These are phyloP conservation scores for Pseudogymnoascus sp. DNA, from an alignment of 2,329 filamentous ascomycete genomes.

Conservation along the genomic window DNA sequence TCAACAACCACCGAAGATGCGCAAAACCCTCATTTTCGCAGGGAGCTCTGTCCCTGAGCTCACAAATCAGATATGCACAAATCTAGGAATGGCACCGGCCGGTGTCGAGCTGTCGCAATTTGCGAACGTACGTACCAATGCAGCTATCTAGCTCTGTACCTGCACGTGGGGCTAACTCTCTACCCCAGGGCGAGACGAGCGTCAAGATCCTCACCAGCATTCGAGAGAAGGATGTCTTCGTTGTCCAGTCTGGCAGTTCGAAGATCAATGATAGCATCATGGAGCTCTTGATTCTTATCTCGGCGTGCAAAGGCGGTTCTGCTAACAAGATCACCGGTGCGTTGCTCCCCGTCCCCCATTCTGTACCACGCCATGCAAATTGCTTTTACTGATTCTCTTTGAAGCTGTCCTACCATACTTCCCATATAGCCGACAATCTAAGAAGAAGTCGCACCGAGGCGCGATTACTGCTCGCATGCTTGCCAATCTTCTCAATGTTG, in stretches of 20 bases:
- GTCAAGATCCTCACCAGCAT: constrained; percentile 68
- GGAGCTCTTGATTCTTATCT: constrained; percentile 99
- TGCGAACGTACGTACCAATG: constrained; percentile 54
- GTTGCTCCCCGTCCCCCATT: constrained; percentile 25
- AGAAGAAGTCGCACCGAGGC: constrained; percentile 96
- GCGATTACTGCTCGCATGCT: constrained; percentile 97
- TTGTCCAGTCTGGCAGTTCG: constrained; percentile 91
- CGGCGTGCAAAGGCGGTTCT: constrained; percentile 94
- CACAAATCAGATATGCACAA: constrained; percentile 61
- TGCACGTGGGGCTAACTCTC: constrained; percentile 22
- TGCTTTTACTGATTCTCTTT: constrained; percentile 19
- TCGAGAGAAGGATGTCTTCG: constrained; percentile 97
- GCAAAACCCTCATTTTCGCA: constrained; percentile 62
- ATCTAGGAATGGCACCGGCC: constrained; percentile 59
- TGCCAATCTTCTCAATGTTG: constrained; percentile 86
- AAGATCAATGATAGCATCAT: constrained; percentile 99
- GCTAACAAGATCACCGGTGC: constrained; percentile 93
- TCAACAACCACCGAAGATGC: constrained; percentile 41
- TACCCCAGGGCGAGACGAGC: constrained; percentile 58
- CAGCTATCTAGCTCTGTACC: constrained; percentile 24
- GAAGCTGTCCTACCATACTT: constrained; percentile 87
- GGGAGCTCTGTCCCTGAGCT: constrained; percentile 62
- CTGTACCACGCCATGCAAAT: not conserved
- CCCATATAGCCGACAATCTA: constrained; percentile 97
- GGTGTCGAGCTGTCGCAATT: constrained; percentile 63